A percentile compares a stretch with the other conserved stretches of the same genome.
Conservation (phyloP, 805 yeast species). For the Pichia cabralensis region DNA sequence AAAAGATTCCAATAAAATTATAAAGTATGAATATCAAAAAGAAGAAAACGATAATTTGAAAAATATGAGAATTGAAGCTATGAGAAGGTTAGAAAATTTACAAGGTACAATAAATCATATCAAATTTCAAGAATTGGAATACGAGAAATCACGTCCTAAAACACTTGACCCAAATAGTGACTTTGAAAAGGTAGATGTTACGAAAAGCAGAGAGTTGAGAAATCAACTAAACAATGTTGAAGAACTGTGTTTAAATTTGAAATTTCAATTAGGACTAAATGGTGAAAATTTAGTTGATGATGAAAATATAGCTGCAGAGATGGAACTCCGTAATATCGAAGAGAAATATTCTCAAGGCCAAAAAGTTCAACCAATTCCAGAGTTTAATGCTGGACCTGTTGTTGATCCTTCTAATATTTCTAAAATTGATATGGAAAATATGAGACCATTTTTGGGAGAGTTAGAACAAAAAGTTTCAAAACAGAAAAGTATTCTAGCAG, state of each 20-base stretch:
- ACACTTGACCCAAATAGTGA: slow-evolving; percentile 23
- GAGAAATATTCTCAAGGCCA: slow-evolving; percentile 21
- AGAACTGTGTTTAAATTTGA: slow-evolving; percentile 18
- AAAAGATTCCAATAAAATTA: slow-evolving; percentile 64
- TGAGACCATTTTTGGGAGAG: slow-evolving; percentile 40
- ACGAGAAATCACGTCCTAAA: slow-evolving; percentile 6
- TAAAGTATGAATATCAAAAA: slow-evolving; percentile 47
- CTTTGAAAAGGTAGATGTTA: slow-evolving; percentile 7
- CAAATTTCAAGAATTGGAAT: slow-evolving; percentile 13
- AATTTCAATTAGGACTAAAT: slow-evolving; percentile 17
- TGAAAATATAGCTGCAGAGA: slow-evolving; percentile 12
- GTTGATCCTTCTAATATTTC: slow-evolving; percentile 5
- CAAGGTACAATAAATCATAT: slow-evolving; percentile 32
- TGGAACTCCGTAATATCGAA: slow-evolving; percentile 21
- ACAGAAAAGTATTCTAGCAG: slow-evolving; percentile 8
- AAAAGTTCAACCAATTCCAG: slow-evolving; percentile 17
- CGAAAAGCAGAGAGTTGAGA: slow-evolving; percentile 14
- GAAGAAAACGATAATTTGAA: slow-evolving; percentile 44
- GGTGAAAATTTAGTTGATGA: slow-evolving; percentile 15
- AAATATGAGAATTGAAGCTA: slow-evolving; percentile 53
- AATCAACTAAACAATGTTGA: slow-evolving; percentile 19
- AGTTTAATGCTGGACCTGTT: slow-evolving; percentile 12
- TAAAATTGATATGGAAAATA: slow-evolving; percentile 13
- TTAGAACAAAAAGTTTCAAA: slow-evolving; percentile 39
- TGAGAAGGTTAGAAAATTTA: slow-evolving; percentile 62